A percentile compares a stretch with the other conserved stretches of the same genome.
Conservation (phyloP, 371 early-diverging fungal genomes). For the Capillidium heterosporum region DNA sequence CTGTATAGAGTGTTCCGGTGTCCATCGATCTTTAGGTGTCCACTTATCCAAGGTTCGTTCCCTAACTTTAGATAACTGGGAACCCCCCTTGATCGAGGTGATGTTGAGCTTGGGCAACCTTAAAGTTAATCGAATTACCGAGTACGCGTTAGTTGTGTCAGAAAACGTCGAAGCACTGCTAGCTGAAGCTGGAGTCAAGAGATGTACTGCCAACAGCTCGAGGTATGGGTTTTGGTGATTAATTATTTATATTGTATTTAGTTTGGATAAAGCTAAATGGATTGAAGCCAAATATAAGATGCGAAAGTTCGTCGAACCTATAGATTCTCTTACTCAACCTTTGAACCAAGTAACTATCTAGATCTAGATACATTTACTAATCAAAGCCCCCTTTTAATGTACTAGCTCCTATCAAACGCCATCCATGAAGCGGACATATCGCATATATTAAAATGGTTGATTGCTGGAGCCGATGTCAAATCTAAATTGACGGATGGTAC, state of each 20-base stretch:
- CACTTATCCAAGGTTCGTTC: slow-evolving; percentile 80
- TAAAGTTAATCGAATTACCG: slow-evolving; percentile 52
- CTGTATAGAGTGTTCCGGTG: slow-evolving; percentile 94
- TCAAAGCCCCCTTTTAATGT: neutral
- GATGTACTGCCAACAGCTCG: neutral
- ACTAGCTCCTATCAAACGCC: neutral
- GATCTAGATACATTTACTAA: slow-evolving; percentile 14
- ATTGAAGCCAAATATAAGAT: slow-evolving; percentile 59
- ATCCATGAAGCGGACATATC: neutral
- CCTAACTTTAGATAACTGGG: slow-evolving; percentile 75
- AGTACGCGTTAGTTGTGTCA: slow-evolving; percentile 24
- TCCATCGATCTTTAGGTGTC: slow-evolving; percentile 90
- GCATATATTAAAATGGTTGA: slow-evolving; percentile 9
- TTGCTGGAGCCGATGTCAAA: neutral
- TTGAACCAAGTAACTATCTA: neutral
- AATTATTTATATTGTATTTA: slow-evolving; percentile 5
- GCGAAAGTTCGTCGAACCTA: slow-evolving; percentile 21
- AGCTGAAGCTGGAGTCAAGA: neutral
- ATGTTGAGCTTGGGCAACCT: slow-evolving; percentile 39
- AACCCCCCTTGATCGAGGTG: slow-evolving; percentile 50
- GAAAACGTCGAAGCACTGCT: slow-evolving; percentile 10
- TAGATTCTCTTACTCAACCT: neutral
- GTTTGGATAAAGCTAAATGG: slow-evolving; percentile 43
- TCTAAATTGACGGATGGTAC: neutral
- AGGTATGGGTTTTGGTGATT: neutral